Evolutionary conservation across 2,329 filamentous ascomycete species (phyloP), one percentile per base, ranked within the genome.

Genomic region (Chalaropsis thielavioides): DNA sequence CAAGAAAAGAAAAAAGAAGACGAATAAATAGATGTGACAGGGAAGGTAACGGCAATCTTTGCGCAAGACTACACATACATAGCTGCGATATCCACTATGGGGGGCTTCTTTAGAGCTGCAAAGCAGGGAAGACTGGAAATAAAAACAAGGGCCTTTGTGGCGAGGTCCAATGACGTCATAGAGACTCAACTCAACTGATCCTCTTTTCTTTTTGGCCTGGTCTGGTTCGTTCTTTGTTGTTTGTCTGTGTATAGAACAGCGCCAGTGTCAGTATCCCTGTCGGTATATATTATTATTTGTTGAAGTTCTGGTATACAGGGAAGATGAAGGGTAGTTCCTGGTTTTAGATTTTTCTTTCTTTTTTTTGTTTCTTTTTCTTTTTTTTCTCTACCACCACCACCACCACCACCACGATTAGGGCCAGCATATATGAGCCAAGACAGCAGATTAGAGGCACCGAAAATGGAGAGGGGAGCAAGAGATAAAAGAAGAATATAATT

Each of bases 1-100:
- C 40, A 62, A 62, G 22, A 63, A 66, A 27, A 69, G 40, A 54
- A 63, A 54, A 64, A 64, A 31, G 68, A 69, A 31, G 69, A 68
- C 19, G 46, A 64, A 43, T 38, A 67, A 58, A 63, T 62, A 60
- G 27, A 58, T 11, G 41, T 1, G 3, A 38, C 5, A 1, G 35
- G 5, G 35, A 8, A 10, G 35, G 8, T n/a, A 10, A 38, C 10
- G 35, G 8, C 35, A 8, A 8, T 38, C 35, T 38, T 10, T 38
- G 35, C 35, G 35, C 35, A 8, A 38, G 35, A 38, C 35, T 4
- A 10, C 10, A 10, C 7, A 38, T 38, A 1, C 35, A 38, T 10
- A 10, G 35, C 35, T 38, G 35, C 8, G 3, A 38, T 8, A 8
- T 1, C 7, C 35, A 38, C 35, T 7, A 10, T 38, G 46, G 11